Base-by-base conservation (phyloP, 2,329 filamentous ascomycete genomes). In the Verticillium dahliae region DNA sequence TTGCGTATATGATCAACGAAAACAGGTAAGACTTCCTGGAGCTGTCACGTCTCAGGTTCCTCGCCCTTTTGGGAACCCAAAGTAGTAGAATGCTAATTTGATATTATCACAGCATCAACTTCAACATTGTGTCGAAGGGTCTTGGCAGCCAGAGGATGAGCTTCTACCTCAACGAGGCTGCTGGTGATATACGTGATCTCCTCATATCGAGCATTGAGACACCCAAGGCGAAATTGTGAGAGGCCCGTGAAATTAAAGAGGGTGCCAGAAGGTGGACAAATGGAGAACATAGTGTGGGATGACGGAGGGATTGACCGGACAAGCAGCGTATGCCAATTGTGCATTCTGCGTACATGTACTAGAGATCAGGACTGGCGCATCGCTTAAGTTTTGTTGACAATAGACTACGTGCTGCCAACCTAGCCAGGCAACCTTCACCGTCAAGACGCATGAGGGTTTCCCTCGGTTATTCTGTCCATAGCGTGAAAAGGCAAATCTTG, bases 1-100 rank as follows among this genome's bases (percentile, higher is more conserved):
- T 99, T 72, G 95, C 95, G 45, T 99, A 99, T 75, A 99, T 99
- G 95, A 98, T 99, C 75, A 99, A 99, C 74, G 94, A 98, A 83
- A 96, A 97, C 77, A 93, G 87, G 89, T 91, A 73, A 75, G 80
- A 71, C 54, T 60, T n/a, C 4, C 33, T 6, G 31, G 33, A 35
- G 2, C 31, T 61, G 31, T 35, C 39, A 4, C 33, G 34, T 50
- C 56, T 50, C 18, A 6, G 58, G 35, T 33, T 33, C 2, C 35
- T 37, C 35, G 9, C 13, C 35, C 5, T 37, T 37, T 13, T 37
- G 35, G 35, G 35, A 27, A 27, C 27, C 27, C 27, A 27, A 27
- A 37, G 35, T 22, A 35, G 6, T 9, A 18, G 50, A 27, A 41
- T 31, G 55, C 2, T 27, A 37, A n/a, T 34, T 33, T 39, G 62